Percentiles rank a stretch among this genome's conserved stretches.
Evolutionary conservation across 176 grass and related monocot species (phyloP).

Genomic region (Juncus inflexus): DNA sequence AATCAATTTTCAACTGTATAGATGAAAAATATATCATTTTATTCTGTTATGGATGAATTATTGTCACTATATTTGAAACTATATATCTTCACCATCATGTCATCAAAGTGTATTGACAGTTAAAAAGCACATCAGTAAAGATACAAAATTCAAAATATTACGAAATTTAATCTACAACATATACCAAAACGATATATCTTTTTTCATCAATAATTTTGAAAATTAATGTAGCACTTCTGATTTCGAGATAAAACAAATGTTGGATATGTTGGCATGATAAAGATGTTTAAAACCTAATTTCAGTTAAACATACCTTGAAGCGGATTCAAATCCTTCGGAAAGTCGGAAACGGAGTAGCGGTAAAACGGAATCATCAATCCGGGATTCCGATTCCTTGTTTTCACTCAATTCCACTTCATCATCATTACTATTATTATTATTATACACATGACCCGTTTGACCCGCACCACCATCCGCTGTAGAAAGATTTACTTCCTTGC

Average conservation of each 20-base stretch:
- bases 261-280: conserved; percentile 12
- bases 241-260: neutral
- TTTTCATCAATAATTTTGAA: neutral
- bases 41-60: too few species aligned
- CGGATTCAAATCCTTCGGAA: conserved; percentile 69
- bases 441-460: conserved; percentile 33
- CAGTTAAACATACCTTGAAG: conserved; percentile 50
- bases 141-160: neutral
- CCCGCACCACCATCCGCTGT: conserved; percentile 26
- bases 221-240: neutral
- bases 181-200: neutral
- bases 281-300: neutral
- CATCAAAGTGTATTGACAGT: too few species aligned
- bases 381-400: conserved; percentile 25
- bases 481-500: conserved; percentile 12
- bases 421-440: conserved; percentile 24
- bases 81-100: too few species aligned
- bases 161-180: neutral
- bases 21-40: too few species aligned
- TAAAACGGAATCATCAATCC: conserved; percentile 45
- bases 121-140: too few species aligned
- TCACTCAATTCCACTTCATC: conserved; percentile 6
- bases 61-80: too few species aligned
- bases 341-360: conserved; percentile 60
- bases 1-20: too few species aligned